Conservation (phyloP, 202 grass and related monocot species). For the Dendrocalamus latiflorus region DNA sequence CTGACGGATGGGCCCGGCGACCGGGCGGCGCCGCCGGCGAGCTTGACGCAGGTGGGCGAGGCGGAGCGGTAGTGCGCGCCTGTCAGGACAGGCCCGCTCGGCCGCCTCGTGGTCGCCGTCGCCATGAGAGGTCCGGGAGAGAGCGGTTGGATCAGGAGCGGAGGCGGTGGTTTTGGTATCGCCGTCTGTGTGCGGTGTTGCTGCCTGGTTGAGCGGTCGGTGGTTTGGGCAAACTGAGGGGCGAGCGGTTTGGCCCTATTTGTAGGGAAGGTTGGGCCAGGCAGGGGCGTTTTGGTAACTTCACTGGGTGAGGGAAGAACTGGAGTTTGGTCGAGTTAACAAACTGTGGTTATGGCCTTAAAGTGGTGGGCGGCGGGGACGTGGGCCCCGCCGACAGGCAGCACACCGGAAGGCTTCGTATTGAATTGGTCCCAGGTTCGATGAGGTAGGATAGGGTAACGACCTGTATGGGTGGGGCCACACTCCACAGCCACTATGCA, state of each 20-base stretch:
- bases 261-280: neutral
- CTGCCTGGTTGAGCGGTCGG: neutral
- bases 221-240: constrained; percentile 31
- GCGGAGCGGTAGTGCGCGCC: constrained; percentile 39
- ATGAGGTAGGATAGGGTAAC: constrained; percentile 6
- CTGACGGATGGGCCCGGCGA: constrained; percentile 29
- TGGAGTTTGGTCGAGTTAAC: no score
- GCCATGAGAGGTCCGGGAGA: constrained; percentile 27
- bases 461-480: neutral
- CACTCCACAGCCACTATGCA: no score
- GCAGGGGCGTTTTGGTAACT: constrained; percentile 11
- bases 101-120: constrained; percentile 36
- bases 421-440: neutral
- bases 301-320: no score
- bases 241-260: neutral
- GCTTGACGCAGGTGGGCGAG: constrained; percentile 42
- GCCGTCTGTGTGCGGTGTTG: no score
- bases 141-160: neutral
- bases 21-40: neutral
- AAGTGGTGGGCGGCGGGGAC: no score
- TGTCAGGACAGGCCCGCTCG: constrained; percentile 36
- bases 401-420: constrained; percentile 10
- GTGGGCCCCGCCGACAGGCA: no score
- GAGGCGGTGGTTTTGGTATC: neutral
- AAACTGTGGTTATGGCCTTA: no score